Base-by-base conservation (phyloP, 371 early-diverging fungal genomes). In the Mucor indicus region DNA sequence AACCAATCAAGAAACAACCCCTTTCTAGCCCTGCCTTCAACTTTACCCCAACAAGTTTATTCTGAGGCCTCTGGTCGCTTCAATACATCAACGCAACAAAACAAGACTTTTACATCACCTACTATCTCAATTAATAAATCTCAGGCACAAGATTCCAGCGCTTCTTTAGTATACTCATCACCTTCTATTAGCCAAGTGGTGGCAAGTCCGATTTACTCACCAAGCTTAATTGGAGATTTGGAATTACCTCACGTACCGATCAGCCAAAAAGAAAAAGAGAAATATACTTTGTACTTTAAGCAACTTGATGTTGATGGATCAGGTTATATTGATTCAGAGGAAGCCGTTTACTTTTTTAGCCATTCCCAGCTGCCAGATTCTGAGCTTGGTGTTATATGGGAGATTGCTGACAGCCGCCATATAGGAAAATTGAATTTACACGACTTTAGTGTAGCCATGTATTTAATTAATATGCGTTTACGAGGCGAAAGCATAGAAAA, bases 341-440 rank as follows among this genome's bases (percentile, higher is more conserved):
- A 45, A 20, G 49, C 45, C 16, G 50, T 85, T 1, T 79, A 81
- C 7, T 89, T 92, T 55, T 78, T 91, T 57, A 72, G 69, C 44
- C 87, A 83, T 56, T 90, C 90, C 1, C 67, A 72, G 4, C 68
- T 93, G 0, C 64, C 85, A 2, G 72, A 78, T 19, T 53, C 60
- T 8, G 65, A 70, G 4, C 68, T 92, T 11, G 77, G 80, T 29
- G 71, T 82, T 24, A 60, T 60, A 21, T 60, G 60, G 60, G 55
- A 55, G 15, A 50, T 60, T 30, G 50, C 51, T 17, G 55, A 60
- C 16, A 41, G 41, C 10, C 29, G 29, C 15, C 47, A 36, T 25
- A 1, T 38, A 3, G 60, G 60, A 4, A 40, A 30, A 17, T 31
- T 60, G 12, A 44, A 60, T 37, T 36, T 39, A 9, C 47, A 44